phyloP scores from a whole-genome alignment of 805 yeast genomes.

The Wickerhamiella spandovensis region DNA sequence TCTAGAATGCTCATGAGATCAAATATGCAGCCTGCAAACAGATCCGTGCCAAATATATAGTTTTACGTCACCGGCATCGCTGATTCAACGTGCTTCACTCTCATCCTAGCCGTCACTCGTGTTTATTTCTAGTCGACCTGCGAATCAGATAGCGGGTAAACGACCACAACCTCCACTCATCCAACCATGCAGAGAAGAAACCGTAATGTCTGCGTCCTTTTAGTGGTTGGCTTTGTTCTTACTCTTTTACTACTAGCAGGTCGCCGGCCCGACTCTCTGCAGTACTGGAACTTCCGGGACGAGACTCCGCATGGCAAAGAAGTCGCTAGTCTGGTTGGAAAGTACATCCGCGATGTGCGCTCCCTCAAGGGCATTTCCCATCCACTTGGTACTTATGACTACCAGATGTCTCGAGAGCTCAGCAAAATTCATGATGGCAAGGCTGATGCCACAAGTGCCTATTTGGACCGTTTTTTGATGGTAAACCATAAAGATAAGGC shows the following conservation, averaged over 20 bases:
- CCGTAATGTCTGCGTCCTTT: neutral
- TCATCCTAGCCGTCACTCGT: neutral
- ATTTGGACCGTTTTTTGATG: constrained; percentile 11
- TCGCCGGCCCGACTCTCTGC: neutral
- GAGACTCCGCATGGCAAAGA: neutral
- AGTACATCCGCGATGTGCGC: neutral
- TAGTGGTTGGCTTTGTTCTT: neutral
- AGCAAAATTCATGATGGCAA: neutral
- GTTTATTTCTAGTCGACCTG: neutral
- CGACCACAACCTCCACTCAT: neutral
- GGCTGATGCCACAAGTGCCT: neutral
- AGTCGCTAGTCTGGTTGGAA: neutral
- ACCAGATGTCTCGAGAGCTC: neutral
- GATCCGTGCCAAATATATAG: neutral
- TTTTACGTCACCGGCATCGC: neutral
- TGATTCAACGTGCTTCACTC: neutral
- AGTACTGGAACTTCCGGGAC: neutral
- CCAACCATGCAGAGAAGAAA: neutral
- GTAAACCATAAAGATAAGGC: constrained; percentile 8
- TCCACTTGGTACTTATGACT: neutral
- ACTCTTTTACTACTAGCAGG: neutral
- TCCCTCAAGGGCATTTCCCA: neutral
- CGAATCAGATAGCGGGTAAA: neutral
- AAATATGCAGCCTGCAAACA: neutral
- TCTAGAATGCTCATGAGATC: too few relatives aligned